Base-by-base conservation (phyloP, 148 eudicot species). In the Drosera capensis region DNA sequence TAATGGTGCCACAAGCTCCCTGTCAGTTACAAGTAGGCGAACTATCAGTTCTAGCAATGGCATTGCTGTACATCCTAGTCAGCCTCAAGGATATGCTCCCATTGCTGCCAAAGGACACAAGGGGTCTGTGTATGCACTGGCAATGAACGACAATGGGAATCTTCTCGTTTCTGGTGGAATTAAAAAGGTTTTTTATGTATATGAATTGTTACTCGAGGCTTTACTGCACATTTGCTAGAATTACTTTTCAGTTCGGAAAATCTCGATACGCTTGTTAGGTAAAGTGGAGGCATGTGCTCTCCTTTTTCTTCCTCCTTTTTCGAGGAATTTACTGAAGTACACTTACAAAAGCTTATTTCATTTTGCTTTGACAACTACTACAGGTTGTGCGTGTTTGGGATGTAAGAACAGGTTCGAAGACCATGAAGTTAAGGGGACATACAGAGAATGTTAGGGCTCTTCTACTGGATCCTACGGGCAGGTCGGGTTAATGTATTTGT, bases 371-470 rank as follows among this genome's bases (percentile, higher is more conserved):
- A 38, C 38, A 16, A 64, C 49, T 54, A 14, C 28, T 53, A 11
- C 45, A 84, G 97, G 93, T 84, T 64, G 75, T 90, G 30, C 95
- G 97, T 55, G 97, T 84, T 51, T 90, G 97, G 97, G 97, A 90
- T 55, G 79, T 93, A 25, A 80, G 97, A 64, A 75, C 63, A 65
- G 97, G 95, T 61, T 73, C 93, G 9, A 90, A 90, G 68, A 84
- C 82, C 49, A 80, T 90, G 97, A 90, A 90, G 68, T 80, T 90
- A 59, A 69, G 87, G 69, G 97, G 97, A 21, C 97, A 84, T 68
- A 80, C 97, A 1, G 97, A 90, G 69, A 90, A 90, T 57, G 69
- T 90, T 25, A 71, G 97, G 74, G 80, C 97, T 29, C 74, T 90
- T 49, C 76, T 80, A 3, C 40, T 90, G 71, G 97, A 90, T 60